A percentile compares a stretch with the other conserved stretches of the same genome.
These are phyloP conservation scores for Dryas alaskensis DNA, from an alignment of 306 rosid genomes.

Conservation along the genomic window DNA sequence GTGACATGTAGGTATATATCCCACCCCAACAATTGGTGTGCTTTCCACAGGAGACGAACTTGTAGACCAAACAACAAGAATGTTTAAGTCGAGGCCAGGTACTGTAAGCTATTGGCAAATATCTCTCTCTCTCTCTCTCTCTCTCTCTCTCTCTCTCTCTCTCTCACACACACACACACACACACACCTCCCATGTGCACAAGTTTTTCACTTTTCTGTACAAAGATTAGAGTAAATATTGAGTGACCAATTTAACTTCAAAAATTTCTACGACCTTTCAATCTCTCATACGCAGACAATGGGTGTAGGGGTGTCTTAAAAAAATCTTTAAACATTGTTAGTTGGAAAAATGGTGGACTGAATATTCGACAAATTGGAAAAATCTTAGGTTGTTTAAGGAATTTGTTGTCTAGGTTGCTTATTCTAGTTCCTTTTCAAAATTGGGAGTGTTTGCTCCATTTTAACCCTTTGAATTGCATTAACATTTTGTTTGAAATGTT, in stretches of 20 bases:
- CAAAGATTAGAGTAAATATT: not conserved
- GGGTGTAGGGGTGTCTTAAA: too few relatives aligned
- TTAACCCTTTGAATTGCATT: constrained; percentile 1
- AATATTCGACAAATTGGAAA: not conserved
- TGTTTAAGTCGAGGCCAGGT: constrained; percentile 79
- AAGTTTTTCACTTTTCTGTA: not conserved
- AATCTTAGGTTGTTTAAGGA: constrained; percentile 25
- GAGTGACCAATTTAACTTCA: not conserved
- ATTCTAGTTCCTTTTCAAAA: not conserved
- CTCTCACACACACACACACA: too few relatives aligned
- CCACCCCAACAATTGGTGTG: constrained; percentile 66
- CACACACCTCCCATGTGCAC: too few relatives aligned
- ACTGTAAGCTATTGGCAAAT: constrained; percentile 13
- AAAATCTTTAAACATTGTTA: not conserved
- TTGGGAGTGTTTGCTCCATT: not conserved
- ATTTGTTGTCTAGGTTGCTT: not conserved
- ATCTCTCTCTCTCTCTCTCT: not conserved
- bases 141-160: not conserved
- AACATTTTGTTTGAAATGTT: not conserved
- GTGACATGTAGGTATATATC: constrained; percentile 49
- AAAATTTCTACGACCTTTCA: not conserved
- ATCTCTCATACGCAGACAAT: not conserved
- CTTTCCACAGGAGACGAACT: constrained; percentile 97
- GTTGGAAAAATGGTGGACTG: not conserved
- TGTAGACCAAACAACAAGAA: constrained; percentile 61